Conservation (phyloP, 1,139 yeast genomes). For the Candida sanyaensis region DNA sequence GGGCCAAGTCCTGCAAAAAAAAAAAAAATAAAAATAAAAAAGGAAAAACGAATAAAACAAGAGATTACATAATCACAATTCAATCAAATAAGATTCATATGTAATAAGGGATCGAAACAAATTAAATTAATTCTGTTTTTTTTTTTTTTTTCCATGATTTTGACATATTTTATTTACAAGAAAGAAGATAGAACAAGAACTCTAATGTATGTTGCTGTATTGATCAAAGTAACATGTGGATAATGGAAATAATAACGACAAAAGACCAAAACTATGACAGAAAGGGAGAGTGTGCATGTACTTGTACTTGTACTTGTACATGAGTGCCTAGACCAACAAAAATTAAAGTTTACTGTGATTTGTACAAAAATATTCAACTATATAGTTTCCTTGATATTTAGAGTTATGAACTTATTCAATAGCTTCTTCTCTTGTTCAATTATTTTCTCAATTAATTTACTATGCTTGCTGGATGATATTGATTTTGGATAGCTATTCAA, state of each 20-base stretch:
- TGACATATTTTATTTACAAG: not conserved
- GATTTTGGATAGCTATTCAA: conserved; percentile 17
- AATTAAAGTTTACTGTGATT: not conserved
- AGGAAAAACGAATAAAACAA: not conserved
- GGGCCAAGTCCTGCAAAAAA: not conserved
- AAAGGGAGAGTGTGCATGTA: no score
- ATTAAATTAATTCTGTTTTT: no score
- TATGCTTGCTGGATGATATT: conserved; percentile 11
- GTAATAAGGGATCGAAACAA: no score
- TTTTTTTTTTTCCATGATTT: no score
- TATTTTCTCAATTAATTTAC: conserved; percentile 14
- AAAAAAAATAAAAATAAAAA: not conserved
- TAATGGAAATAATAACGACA: not conserved
- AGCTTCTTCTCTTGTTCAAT: conserved; percentile 20
- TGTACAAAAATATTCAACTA: not conserved
- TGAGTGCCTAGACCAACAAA: no score
- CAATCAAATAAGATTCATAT: no score
- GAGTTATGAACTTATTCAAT: conserved; percentile 15
- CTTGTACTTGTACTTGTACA: no score
- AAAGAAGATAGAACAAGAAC: not conserved
- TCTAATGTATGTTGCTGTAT: not conserved
- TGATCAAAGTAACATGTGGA: not conserved
- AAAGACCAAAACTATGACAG: not conserved
- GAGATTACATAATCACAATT: no score
- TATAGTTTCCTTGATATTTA: not conserved